These are phyloP conservation scores for Talaromyces sp. DNA, from an alignment of 2,329 filamentous ascomycete genomes.

Conservation along the genomic window DNA sequence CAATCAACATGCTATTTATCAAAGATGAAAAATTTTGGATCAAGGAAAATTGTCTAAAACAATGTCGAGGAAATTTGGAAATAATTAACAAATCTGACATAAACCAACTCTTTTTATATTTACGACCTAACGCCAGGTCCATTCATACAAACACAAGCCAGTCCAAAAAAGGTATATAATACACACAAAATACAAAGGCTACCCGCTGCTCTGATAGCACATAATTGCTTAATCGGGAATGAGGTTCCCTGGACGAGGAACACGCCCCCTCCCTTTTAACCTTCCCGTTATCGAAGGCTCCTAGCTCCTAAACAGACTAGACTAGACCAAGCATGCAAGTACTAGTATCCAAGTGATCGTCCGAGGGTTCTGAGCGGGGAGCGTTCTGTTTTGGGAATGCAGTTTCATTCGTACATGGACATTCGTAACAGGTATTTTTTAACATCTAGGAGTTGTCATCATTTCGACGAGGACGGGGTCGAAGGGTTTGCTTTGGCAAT, in stretches of 20 bases:
- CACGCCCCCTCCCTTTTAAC: no score
- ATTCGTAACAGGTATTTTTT: not conserved
- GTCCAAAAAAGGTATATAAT: not conserved
- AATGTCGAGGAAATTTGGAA: no score
- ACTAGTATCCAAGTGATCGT: not conserved
- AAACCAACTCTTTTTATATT: not conserved
- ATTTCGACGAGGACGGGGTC: not conserved
- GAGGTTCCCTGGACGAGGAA: not conserved
- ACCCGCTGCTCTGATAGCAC: not conserved
- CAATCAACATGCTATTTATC: no score
- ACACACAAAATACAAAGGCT: not conserved
- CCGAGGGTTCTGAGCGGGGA: not conserved
- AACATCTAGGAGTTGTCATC: not conserved
- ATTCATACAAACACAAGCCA: not conserved
- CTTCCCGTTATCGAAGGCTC: not conserved
- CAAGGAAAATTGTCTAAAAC: no score
- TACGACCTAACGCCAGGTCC: not conserved
- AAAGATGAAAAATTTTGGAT: no score
- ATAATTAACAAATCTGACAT: not conserved
- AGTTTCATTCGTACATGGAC: not conserved
- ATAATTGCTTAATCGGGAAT: not conserved
- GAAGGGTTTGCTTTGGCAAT: slow-evolving; percentile 7
- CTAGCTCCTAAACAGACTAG: not conserved
- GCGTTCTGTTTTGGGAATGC: not conserved
- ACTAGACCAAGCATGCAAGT: not conserved